Percentiles rank a stretch among this genome's conserved stretches.
Conservation (phyloP, 2,329 filamentous ascomycete species). For the Fusarium pilosicola region DNA sequence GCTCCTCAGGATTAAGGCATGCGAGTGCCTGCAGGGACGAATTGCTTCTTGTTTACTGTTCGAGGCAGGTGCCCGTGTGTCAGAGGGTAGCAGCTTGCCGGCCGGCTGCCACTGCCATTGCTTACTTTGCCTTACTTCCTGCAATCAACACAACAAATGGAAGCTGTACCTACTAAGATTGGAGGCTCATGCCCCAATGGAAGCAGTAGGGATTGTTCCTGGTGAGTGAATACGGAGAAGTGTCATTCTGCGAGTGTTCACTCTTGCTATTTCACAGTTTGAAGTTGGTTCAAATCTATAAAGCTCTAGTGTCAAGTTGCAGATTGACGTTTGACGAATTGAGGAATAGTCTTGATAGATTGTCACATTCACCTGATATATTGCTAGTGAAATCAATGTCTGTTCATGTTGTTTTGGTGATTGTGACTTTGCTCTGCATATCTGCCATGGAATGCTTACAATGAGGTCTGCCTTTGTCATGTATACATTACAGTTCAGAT, state of each 20-base stretch:
- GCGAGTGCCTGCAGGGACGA: not conserved
- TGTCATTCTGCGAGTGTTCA: not conserved
- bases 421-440: not conserved
- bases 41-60: not conserved
- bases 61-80: slow-evolving; percentile 13
- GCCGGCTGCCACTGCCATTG: slow-evolving; percentile 7
- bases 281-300: not conserved
- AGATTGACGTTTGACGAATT: slow-evolving; percentile 1
- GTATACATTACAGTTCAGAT: not conserved
- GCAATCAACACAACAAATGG: not conserved
- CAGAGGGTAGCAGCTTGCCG: slow-evolving; percentile 3
- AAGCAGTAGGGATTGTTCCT: not conserved
- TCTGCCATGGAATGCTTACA: not conserved
- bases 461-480: not conserved
- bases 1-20: not conserved
- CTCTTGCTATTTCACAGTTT: not conserved
- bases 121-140: not conserved
- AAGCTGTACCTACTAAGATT: not conserved
- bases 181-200: not conserved
- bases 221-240: not conserved
- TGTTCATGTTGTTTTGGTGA: no score
- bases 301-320: not conserved
- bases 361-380: not conserved
- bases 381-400: not conserved
- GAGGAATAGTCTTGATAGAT: not conserved